phyloP scores from a whole-genome alignment of 306 rosid species.

The Albizia julibrissin region DNA sequence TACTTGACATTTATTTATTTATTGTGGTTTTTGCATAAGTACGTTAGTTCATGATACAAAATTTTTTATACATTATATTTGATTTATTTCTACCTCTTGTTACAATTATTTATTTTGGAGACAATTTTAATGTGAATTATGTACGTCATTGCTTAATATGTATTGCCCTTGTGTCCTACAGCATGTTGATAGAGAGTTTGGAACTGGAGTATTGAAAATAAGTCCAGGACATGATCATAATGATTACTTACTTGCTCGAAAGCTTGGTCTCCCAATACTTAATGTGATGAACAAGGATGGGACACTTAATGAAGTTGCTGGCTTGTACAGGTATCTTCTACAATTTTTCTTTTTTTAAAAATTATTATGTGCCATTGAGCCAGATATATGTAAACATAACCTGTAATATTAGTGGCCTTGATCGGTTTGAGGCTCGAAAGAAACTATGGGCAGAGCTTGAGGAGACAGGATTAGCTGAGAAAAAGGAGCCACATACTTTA shows the following conservation, averaged over 20 bases:
- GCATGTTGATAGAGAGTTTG: constrained; percentile 91
- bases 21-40: constrained; percentile 1
- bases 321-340: constrained; percentile 73
- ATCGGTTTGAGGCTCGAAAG: constrained; percentile 94
- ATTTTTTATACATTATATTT: background rate
- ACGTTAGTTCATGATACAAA: background rate
- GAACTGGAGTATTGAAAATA: constrained; percentile 93
- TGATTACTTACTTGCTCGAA: constrained; percentile 89
- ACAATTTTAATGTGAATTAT: constrained; percentile 21
- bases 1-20: background rate
- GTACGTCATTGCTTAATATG: constrained; percentile 1
- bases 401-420: constrained; percentile 73
- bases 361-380: constrained; percentile 11
- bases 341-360: background rate
- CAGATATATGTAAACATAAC: constrained; percentile 36
- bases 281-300: constrained; percentile 98
- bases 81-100: constrained; percentile 3
- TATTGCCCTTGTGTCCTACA: constrained; percentile 41
- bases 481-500: constrained; percentile 81
- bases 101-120: constrained; percentile 17
- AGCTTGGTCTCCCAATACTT: constrained; percentile 96
- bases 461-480: constrained; percentile 85
- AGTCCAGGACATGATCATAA: constrained; percentile 99
- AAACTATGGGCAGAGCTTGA: constrained; percentile 93
- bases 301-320: constrained; percentile 87